Evolutionary conservation across 2,329 filamentous ascomycete species (phyloP).

Genomic region (Chaetomiaceae sp.): DNA sequence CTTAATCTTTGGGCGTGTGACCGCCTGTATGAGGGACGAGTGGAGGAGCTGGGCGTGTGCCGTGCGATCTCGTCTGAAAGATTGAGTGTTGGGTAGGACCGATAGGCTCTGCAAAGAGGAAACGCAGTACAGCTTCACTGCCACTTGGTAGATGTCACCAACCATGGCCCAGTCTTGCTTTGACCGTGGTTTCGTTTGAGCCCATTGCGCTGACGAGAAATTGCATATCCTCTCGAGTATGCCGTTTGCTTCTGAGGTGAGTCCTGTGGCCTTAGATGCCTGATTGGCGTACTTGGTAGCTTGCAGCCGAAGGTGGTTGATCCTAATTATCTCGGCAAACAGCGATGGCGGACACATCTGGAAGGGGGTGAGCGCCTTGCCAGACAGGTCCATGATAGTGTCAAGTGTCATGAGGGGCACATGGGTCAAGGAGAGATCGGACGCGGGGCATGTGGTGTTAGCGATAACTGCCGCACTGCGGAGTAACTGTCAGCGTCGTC

Average conservation of each 20-base stretch:
- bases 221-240: constrained; percentile 27
- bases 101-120: constrained; percentile 33
- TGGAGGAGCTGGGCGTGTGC: constrained; percentile 19
- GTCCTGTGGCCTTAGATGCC: constrained; percentile 4
- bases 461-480: constrained; percentile 26
- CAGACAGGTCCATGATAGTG: constrained; percentile 24
- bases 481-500: constrained; percentile 3
- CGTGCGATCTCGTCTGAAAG: constrained; percentile 13
- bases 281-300: background rate
- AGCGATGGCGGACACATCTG: constrained; percentile 31
- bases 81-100: constrained; percentile 22
- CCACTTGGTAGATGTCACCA: constrained; percentile 29
- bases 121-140: constrained; percentile 35
- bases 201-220: constrained; percentile 31
- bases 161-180: constrained; percentile 29
- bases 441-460: constrained; percentile 35
- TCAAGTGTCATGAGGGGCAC: constrained; percentile 28
- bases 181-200: constrained; percentile 21
- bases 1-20: constrained; percentile 20
- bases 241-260: constrained; percentile 20
- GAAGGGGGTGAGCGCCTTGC: constrained; percentile 22
- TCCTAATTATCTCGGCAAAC: constrained; percentile 32
- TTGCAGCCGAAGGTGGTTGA: constrained; percentile 33
- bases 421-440: constrained; percentile 27
- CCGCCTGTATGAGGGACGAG: constrained; percentile 20